Evolutionary conservation across 2,329 filamentous ascomycete species (phyloP).

Genomic region (Lecanicillium sp.): DNA sequence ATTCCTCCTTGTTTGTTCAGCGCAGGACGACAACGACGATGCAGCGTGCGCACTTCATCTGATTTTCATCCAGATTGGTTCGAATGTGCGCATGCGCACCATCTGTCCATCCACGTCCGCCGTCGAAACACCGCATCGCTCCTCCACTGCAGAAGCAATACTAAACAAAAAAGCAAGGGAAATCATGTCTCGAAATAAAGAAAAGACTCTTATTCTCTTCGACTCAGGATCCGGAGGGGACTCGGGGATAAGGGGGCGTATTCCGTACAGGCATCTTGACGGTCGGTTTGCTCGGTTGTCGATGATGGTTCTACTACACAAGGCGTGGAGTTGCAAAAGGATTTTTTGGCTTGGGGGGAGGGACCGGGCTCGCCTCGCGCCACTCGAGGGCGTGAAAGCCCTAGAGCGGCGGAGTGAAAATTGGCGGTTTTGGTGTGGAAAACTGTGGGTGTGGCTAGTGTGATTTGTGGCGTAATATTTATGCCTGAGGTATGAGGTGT

Average conservation of each 20-base stretch:
- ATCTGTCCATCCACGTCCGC: too few relatives aligned
- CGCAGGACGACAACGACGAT: too few relatives aligned
- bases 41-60: too few relatives aligned
- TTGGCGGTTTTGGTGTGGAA: conserved; percentile 3
- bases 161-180: background rate
- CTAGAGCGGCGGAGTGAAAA: conserved; percentile 22
- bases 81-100: too few relatives aligned
- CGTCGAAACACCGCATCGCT: too few relatives aligned
- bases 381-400: conserved; percentile 32
- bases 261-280: conserved; percentile 38
- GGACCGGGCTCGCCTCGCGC: conserved; percentile 18
- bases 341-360: conserved; percentile 25
- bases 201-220: background rate
- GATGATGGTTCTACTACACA: conserved; percentile 23
- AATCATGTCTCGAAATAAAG: background rate
- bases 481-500: conserved; percentile 19
- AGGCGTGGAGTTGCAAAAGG: conserved; percentile 27
- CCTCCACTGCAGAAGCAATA: too few relatives aligned
- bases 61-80: too few relatives aligned
- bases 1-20: too few relatives aligned
- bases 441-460: conserved; percentile 17
- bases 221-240: background rate
- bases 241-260: conserved; percentile 11
- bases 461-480: background rate
- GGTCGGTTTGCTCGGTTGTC: conserved; percentile 29